Conservation (phyloP, 441 rosid genomes). For the Arabidopsis lyrata region DNA sequence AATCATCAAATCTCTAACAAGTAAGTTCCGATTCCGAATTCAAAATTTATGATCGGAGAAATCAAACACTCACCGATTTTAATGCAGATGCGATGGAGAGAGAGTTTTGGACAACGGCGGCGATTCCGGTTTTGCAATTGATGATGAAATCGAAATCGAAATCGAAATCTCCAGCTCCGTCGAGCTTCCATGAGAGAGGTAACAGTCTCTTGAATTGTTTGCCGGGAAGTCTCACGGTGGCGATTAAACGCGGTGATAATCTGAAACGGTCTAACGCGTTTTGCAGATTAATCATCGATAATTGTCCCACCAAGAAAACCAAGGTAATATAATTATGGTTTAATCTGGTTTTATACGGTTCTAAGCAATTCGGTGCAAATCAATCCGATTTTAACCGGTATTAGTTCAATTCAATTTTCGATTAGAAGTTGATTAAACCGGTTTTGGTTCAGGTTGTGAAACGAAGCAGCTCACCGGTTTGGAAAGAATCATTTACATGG, state of each 20-base stretch:
- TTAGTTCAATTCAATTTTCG: neutral
- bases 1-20: constrained; percentile 84
- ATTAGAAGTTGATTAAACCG: neutral
- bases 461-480: constrained; percentile 78
- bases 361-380: neutral
- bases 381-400: neutral
- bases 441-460: constrained; percentile 63
- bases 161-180: constrained; percentile 45
- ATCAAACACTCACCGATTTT: neutral
- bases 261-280: constrained; percentile 91
- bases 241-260: constrained; percentile 81
- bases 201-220: constrained; percentile 81
- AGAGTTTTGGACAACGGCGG: constrained; percentile 83
- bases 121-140: constrained; percentile 76
- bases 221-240: constrained; percentile 89
- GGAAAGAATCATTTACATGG: constrained; percentile 97
- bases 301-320: constrained; percentile 81
- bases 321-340: constrained; percentile 55
- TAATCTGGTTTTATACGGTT: neutral
- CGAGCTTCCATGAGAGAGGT: constrained; percentile 78
- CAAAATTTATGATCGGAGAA: neutral
- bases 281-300: constrained; percentile 81
- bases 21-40: constrained; percentile 43
- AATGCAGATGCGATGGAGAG: constrained; percentile 88
- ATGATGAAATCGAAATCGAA: constrained; percentile 76